Conservation (phyloP, 352 stramenopile genomes). For the Thalassiosira hispida region DNA sequence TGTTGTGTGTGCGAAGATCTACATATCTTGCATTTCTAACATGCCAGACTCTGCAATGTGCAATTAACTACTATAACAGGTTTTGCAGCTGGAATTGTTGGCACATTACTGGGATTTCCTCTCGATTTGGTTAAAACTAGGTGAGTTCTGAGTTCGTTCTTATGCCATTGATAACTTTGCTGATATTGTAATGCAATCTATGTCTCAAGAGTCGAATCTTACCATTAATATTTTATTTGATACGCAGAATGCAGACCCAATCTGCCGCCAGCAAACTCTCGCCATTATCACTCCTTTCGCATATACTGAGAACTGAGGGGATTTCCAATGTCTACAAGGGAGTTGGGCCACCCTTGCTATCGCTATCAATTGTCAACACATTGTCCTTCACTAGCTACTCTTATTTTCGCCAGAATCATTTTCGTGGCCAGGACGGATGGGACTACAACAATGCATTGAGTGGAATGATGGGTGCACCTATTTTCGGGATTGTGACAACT, state of each 20-base stretch:
- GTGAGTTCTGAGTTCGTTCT: conserved; percentile 42
- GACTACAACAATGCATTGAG: conserved; percentile 74
- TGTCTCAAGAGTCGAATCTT: too few species aligned
- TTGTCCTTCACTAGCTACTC: conserved; percentile 80
- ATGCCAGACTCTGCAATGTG: conserved; percentile 1
- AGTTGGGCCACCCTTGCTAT: conserved; percentile 74
- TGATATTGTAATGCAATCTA: too few species aligned
- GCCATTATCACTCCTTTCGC: conserved; percentile 34
- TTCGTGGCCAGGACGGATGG: conserved; percentile 66
- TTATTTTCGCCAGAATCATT: conserved; percentile 72
- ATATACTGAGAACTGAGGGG: conserved; percentile 74
- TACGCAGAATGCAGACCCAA: conserved; percentile 55
- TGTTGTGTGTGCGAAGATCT: background rate
- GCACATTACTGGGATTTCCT: conserved; percentile 79
- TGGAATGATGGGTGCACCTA: conserved; percentile 67
- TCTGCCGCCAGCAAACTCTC: conserved; percentile 26
- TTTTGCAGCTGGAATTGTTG: conserved; percentile 70
- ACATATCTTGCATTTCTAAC: conserved; percentile 12
- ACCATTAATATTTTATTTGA: conserved; percentile 41
- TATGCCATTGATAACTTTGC: too few species aligned
- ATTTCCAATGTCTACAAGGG: conserved; percentile 76
- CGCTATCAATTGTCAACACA: conserved; percentile 79
- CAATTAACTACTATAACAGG: conserved; percentile 22
- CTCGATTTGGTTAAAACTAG: conserved; percentile 77
- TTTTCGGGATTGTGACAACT: conserved; percentile 74